Percentiles rank a stretch among this genome's conserved stretches.
These are phyloP conservation scores for Rhodotorula sp. DNA, from an alignment of 1,284 basidiomycete species.

Conservation along the genomic window DNA sequence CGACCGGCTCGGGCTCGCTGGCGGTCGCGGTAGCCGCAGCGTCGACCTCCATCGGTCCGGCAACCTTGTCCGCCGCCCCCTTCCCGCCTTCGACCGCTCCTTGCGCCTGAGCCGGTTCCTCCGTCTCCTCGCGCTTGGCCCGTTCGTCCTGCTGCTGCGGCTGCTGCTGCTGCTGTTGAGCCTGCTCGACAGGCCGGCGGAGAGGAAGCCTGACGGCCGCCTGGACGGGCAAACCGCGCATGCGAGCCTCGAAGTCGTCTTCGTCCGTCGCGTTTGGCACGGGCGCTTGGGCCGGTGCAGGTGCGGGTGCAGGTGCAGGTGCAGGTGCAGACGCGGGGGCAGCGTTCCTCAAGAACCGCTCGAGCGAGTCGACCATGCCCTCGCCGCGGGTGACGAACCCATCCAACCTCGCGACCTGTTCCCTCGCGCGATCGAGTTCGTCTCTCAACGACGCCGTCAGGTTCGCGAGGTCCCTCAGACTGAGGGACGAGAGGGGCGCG, in stretches of 20 bases:
- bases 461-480: constrained; percentile 21
- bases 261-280: background rate
- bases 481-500: constrained; percentile 1
- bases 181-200: background rate
- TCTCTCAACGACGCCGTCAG: constrained; percentile 19
- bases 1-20: no score
- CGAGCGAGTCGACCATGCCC: constrained; percentile 17
- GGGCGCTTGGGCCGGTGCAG: background rate
- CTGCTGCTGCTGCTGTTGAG: background rate
- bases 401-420: constrained; percentile 21
- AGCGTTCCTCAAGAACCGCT: constrained; percentile 1
- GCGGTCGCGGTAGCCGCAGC: no score
- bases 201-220: constrained; percentile 8
- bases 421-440: constrained; percentile 21
- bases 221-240: background rate
- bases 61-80: no score
- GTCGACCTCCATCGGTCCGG: no score
- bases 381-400: constrained; percentile 29
- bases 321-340: background rate
- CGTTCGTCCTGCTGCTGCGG: no score
- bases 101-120: background rate
- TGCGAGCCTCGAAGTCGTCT: constrained; percentile 7
- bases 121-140: background rate
- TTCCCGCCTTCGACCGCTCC: no score
- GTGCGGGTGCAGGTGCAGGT: background rate